Conservation (phyloP, 805 yeast species). For the Cyberlindnera mrakii region DNA sequence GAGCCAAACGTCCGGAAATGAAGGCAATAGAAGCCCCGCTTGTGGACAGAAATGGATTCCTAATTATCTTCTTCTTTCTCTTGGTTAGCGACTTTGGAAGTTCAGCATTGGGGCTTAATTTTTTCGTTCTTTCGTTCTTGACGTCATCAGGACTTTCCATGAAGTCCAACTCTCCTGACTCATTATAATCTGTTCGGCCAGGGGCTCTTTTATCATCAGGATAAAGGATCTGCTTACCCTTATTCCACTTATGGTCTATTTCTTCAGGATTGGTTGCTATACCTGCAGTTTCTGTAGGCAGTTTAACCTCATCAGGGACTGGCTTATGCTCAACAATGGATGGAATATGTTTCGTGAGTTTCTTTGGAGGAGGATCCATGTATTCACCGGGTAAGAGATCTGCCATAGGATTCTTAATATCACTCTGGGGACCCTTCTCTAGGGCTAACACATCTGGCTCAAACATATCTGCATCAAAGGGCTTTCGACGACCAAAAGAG, state of each 20-base stretch:
- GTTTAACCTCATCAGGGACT: no score
- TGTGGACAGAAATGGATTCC: slow-evolving; percentile 1
- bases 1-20: no score
- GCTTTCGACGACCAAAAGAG: background rate
- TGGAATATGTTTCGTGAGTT: slow-evolving; percentile 3
- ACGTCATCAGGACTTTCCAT: background rate
- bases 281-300: no score
- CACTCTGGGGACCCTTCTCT: slow-evolving; percentile 1
- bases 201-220: background rate
- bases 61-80: background rate
- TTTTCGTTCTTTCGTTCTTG: background rate
- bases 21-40: background rate
- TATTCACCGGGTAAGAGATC: slow-evolving; percentile 6
- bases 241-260: background rate
- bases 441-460: background rate
- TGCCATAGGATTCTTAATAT: slow-evolving; percentile 2
- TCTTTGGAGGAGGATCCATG: slow-evolving; percentile 4
- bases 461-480: background rate
- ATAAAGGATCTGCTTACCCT: background rate
- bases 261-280: background rate
- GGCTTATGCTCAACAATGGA: background rate
- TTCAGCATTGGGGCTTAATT: background rate
- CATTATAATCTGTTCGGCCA: background rate
- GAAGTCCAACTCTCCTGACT: background rate
- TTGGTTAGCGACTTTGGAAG: background rate